Conservation (phyloP, 495 filamentous ascomycete genomes). For the Cladorrhinum samala region DNA sequence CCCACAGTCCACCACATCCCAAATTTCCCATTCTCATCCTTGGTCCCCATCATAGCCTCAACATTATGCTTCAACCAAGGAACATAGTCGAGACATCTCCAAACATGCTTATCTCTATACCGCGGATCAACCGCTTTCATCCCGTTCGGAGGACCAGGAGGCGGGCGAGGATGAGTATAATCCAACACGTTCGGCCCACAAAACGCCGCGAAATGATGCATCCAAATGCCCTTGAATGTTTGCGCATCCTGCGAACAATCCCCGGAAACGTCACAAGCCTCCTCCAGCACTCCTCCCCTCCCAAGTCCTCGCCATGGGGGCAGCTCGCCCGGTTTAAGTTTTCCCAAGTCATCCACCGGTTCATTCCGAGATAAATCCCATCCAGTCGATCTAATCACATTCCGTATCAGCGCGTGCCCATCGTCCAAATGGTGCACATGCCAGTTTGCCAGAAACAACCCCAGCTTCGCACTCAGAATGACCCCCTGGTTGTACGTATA, state of each 20-base stretch:
- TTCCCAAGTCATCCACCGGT: slow-evolving; percentile 28
- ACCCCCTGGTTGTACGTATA: slow-evolving; percentile 98
- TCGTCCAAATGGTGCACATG: slow-evolving; percentile 63
- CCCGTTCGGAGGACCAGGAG: slow-evolving; percentile 2
- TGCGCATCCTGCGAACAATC: slow-evolving; percentile 79
- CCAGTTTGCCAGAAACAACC: slow-evolving; percentile 71
- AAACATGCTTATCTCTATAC: slow-evolving; percentile 45
- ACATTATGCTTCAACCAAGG: slow-evolving; percentile 76
- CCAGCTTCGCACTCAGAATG: slow-evolving; percentile 75
- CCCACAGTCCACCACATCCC: slow-evolving; percentile 82
- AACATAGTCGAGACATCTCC: slow-evolving; percentile 57
- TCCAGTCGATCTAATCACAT: slow-evolving; percentile 71
- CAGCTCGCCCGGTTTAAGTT: slow-evolving; percentile 6
- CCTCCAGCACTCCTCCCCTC: slow-evolving; percentile 74
- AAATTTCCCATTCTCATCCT: slow-evolving; percentile 63
- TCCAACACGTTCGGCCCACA: slow-evolving; percentile 54
- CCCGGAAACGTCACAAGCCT: slow-evolving; percentile 70
- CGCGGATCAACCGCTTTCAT: too few species aligned
- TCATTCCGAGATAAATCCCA: slow-evolving; percentile 44
- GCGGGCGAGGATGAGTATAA: not conserved
- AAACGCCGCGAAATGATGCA: slow-evolving; percentile 79
- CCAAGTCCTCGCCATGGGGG: slow-evolving; percentile 69
- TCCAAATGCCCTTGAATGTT: slow-evolving; percentile 95
- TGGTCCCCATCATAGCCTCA: slow-evolving; percentile 62
- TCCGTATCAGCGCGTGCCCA: slow-evolving; percentile 66